These are phyloP conservation scores for Rhytidiadelphus loreus DNA, from an alignment of 225 moss, liverwort and hornwort species.

Conservation along the genomic window DNA sequence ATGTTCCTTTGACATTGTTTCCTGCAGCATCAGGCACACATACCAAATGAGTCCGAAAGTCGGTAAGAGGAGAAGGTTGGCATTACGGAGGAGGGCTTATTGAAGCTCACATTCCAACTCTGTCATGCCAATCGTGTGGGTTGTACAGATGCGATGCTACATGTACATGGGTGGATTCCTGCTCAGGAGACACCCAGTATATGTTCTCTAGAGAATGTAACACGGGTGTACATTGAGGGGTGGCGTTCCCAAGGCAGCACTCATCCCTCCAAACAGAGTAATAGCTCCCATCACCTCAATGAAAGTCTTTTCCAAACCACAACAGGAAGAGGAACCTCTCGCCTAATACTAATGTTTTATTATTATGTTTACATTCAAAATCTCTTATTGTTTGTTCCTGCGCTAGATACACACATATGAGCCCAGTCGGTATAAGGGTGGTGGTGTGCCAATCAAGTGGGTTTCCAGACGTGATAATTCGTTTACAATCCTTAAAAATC, in stretches of 20 bases:
- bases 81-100: neutral
- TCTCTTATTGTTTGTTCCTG: conserved; percentile 48
- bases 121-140: neutral
- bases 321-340: neutral
- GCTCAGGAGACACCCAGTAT: neutral
- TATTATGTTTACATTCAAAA: neutral
- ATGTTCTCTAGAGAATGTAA: neutral
- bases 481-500: neutral
- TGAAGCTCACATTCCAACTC: neutral
- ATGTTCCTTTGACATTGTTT: conserved; percentile 99
- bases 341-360: neutral
- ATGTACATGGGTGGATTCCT: neutral
- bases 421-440: neutral
- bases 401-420: neutral
- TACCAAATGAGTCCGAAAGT: neutral
- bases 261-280: neutral
- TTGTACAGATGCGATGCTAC: neutral
- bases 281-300: neutral
- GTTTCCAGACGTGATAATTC: neutral
- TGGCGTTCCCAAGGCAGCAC: neutral
- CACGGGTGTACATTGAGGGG: neutral
- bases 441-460: neutral
- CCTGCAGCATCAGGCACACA: conserved; percentile 36
- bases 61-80: neutral
- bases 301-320: neutral